Evolutionary conservation across 371 early-diverging fungal species (phyloP), one percentile per base, ranked within the genome.

Genomic region (Coemansia sp.): DNA sequence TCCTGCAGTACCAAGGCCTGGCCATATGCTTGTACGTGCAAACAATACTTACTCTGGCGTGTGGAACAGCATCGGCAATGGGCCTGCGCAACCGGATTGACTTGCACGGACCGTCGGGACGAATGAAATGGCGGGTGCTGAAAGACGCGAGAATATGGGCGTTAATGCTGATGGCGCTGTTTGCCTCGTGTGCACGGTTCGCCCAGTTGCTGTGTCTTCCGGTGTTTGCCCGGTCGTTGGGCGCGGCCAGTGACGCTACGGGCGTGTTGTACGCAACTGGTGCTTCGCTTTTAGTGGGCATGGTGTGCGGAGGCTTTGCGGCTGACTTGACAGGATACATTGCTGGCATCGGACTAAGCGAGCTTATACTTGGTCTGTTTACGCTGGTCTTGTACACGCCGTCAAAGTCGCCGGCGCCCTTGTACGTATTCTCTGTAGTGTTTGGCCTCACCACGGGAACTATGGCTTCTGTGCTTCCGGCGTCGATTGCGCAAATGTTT

Each of bases 251-350:
- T 11, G 63, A 62, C n/a, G 56, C 64, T 0, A n/a, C 50, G 5
- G 50, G 48, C 12, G 64, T 64, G 5, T 5, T 72, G 16, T 75
- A 75, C 23, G 59, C 60, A 44, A 20, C 78, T 18, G 65, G 70
- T 11, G 66, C 67, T 0, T 25, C 71, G 8, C 14, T 60, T 1
- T 8, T 66, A 7, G 37, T 42, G 1, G 78, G 78, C n/a, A 58
- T 59, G 44, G 21, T 77, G 12, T 28, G 25, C 2, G 78, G 78
- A 25, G 79, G 79, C 5, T 0, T 37, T 1, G 47, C 53, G 1
- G 66, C 79, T 3, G 78, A 78, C 40, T 59, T 20, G 3, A 47
- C 63, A 12, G 79, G 79, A 6, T 79, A 71, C 11, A 58, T 78
- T 23, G 69, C 67, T 1, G 74, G 67, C n/a, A 50, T 78, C 4